A percentile compares a stretch with the other conserved stretches of the same genome.
Evolutionary conservation across 495 filamentous ascomycete species (phyloP).

Genomic region (Corynascus novoguineensis): DNA sequence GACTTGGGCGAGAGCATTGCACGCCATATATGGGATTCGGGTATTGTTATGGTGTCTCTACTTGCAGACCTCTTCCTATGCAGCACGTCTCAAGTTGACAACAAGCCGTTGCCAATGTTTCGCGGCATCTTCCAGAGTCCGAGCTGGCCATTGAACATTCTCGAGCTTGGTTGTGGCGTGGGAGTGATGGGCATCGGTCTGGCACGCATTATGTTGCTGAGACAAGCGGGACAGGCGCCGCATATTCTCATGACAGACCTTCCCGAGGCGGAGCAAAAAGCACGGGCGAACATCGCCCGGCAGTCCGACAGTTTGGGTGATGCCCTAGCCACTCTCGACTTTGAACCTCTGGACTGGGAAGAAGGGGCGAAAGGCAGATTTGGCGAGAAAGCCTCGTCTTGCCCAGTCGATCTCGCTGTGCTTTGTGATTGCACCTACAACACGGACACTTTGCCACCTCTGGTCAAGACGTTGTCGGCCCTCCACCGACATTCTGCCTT

Average conservation of each 20-base stretch:
- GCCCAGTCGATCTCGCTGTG: slow-evolving; percentile 63
- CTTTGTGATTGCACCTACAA: slow-evolving; percentile 97
- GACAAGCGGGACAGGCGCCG: slow-evolving; percentile 19
- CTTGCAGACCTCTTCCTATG: slow-evolving; percentile 32
- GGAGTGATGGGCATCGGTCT: slow-evolving; percentile 77
- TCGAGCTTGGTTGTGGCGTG: slow-evolving; percentile 82
- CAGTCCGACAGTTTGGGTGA: slow-evolving; percentile 11
- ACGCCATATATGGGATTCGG: slow-evolving; percentile 80
- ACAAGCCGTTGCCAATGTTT: slow-evolving; percentile 11
- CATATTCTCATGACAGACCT: slow-evolving; percentile 74
- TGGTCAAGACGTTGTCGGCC: slow-evolving; percentile 63
- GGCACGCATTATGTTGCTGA: slow-evolving; percentile 49
- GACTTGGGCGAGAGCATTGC: slow-evolving; percentile 95
- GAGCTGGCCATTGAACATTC: slow-evolving; percentile 40
- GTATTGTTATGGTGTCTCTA: slow-evolving; percentile 35
- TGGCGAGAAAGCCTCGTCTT: slow-evolving; percentile 32
- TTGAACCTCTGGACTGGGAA: slow-evolving; percentile 71
- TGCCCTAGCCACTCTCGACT: slow-evolving; percentile 30
- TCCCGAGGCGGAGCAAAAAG: slow-evolving; percentile 59
- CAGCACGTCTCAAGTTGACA: not conserved
- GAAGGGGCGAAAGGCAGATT: slow-evolving; percentile 35
- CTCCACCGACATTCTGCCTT: slow-evolving; percentile 35
- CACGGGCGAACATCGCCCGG: slow-evolving; percentile 38
- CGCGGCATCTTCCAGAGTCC: slow-evolving; percentile 15
- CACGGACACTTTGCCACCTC: slow-evolving; percentile 65